phyloP scores from a whole-genome alignment of 306 rosid genomes.

The Lathyrus sativus region DNA sequence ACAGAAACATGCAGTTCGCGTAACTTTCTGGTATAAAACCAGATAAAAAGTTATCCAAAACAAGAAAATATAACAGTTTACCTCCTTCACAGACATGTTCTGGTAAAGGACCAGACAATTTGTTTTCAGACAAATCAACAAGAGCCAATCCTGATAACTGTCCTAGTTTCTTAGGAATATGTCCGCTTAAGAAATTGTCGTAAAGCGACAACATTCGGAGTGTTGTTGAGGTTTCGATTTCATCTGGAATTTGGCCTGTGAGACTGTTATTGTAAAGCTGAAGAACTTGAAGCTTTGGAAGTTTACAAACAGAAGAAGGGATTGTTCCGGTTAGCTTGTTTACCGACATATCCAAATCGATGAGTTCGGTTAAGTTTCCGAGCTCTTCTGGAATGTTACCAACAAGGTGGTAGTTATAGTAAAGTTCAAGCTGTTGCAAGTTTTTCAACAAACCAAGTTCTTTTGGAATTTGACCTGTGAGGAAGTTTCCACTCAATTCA shows the following conservation, averaged over 20 bases:
- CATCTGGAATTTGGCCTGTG: constrained; percentile 68
- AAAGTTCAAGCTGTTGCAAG: constrained; percentile 70
- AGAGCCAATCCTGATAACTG: constrained; percentile 62
- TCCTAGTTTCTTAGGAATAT: constrained; percentile 73
- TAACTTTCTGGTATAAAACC: constrained; percentile 74
- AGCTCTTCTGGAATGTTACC: constrained; percentile 78
- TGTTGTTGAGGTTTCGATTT: constrained; percentile 65
- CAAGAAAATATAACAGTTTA: constrained; percentile 67
- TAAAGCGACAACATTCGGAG: constrained; percentile 74
- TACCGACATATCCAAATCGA: constrained; percentile 87
- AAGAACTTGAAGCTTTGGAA: constrained; percentile 75
- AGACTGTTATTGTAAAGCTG: constrained; percentile 93
- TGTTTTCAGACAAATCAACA: constrained; percentile 86
- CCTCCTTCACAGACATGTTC: constrained; percentile 71
- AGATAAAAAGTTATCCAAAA: constrained; percentile 69
- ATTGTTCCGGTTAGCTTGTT: constrained; percentile 67
- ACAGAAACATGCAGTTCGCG: constrained; percentile 56
- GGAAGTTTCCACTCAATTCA: constrained; percentile 75
- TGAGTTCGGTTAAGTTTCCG: constrained; percentile 74
- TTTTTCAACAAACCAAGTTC: constrained; percentile 72
- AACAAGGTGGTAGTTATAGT: constrained; percentile 63
- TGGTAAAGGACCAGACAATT: constrained; percentile 73
- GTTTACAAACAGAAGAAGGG: constrained; percentile 68
- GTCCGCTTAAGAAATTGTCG: constrained; percentile 67
- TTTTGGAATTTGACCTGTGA: constrained; percentile 63